A percentile compares a stretch with the other conserved stretches of the same genome.
These are phyloP conservation scores for Alternaria gansuensis DNA, from an alignment of 2,329 filamentous ascomycete species.

Conservation along the genomic window DNA sequence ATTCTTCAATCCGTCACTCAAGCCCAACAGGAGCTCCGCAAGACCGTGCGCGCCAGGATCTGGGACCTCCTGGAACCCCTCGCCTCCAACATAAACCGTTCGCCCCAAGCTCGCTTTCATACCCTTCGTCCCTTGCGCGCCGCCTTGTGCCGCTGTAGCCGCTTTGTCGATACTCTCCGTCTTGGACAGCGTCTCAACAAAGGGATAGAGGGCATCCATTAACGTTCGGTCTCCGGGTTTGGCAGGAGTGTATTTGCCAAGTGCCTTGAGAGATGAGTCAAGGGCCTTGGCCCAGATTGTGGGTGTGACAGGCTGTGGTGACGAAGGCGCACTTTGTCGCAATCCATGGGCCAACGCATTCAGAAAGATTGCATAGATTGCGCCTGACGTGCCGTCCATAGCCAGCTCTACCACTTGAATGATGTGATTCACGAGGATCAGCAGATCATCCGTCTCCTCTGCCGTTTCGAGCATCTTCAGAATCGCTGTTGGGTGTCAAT, in stretches of 20 bases:
- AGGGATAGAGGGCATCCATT: slow-evolving; percentile 88
- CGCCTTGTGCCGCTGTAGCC: slow-evolving; percentile 76
- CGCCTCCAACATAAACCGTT: slow-evolving; percentile 79
- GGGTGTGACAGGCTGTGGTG: slow-evolving; percentile 57
- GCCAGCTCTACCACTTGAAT: slow-evolving; percentile 71
- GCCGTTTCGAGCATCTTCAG: slow-evolving; percentile 54
- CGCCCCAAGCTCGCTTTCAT: slow-evolving; percentile 91
- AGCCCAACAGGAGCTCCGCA: slow-evolving; percentile 80
- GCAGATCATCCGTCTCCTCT: slow-evolving; percentile 64
- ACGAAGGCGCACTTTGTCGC: slow-evolving; percentile 61
- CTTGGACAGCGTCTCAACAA: slow-evolving; percentile 74
- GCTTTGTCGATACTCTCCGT: slow-evolving; percentile 75
- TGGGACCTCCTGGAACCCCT: slow-evolving; percentile 75
- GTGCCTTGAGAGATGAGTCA: slow-evolving; percentile 67
- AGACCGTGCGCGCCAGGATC: slow-evolving; percentile 83
- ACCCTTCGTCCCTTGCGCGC: slow-evolving; percentile 83
- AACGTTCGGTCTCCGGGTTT: slow-evolving; percentile 88
- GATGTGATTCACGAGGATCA: slow-evolving; percentile 68
- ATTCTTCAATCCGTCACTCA: slow-evolving; percentile 66
- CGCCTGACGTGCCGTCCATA: slow-evolving; percentile 81
- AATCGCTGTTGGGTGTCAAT: slow-evolving; percentile 50
- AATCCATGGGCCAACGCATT: slow-evolving; percentile 81
- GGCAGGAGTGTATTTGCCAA: slow-evolving; percentile 88
- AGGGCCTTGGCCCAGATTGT: slow-evolving; percentile 73
- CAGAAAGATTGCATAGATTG: slow-evolving; percentile 86